Base-by-base conservation (phyloP, 768 basidiomycete species). In the Serendipita sp. region DNA sequence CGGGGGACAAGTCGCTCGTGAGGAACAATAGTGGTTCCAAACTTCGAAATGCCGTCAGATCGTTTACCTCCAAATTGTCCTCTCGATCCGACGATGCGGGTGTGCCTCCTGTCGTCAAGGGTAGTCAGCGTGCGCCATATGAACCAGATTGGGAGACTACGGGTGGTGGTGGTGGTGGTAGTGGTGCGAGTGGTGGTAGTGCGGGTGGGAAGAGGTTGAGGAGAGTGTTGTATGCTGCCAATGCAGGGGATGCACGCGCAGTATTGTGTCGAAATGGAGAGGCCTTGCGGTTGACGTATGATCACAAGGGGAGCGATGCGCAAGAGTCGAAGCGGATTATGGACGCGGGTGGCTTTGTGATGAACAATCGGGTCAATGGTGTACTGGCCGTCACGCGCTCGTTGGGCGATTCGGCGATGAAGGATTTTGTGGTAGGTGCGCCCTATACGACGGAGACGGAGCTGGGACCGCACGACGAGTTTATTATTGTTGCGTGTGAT, bases 371-470 rank as follows among this genome's bases (percentile, higher is more conserved):
- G 11, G 96, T 99, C 38, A 99, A 99, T 69, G 96, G 95, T 66
- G 94, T 98, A 46, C 78, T 99, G 64, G 93, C 93, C 3, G 96
- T 99, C 34, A 99, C 96, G 16, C 81, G 96, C 65, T 92, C 92
- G 70, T 77, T 99, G 65, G 96, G 96, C 38, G 96, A 99, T 72
- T 89, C 92, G 1, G 89, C 92, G 4, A 98, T 99, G 96, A 99
- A 99, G 75, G 96, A 99, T 71, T 99, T 94, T 73, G 96, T 99
- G 10, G 96, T 98, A 56, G 96, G 96, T 1, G 83, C 90, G 34
- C 96, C 96, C 3, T 99, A 95, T 75, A 99, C 96, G 18, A 98
- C 96, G n/a, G 94, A 97, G 74, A 97, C 95, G 11, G 84, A 87
- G 69, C 76, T 99, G 46, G 87, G 86, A 64, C 85, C 89, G 5